Conservation (phyloP, 2,329 filamentous ascomycete genomes). For the Zymoseptoria crescenta region DNA sequence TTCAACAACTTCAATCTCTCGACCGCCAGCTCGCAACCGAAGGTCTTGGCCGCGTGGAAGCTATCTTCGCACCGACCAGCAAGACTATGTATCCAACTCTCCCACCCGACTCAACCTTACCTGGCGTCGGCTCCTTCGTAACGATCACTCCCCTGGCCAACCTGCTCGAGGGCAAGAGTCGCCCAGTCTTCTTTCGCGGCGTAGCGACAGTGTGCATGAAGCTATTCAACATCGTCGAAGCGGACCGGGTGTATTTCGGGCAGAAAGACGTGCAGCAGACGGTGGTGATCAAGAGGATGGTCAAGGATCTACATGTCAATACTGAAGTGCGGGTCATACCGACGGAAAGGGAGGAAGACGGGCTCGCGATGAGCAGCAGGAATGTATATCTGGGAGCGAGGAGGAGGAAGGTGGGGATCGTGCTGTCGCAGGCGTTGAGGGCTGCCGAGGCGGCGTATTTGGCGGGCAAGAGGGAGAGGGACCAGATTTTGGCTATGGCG, state of each 20-base stretch:
- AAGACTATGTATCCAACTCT: slow-evolving; percentile 81
- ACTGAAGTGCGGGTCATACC: slow-evolving; percentile 64
- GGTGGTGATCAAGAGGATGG: slow-evolving; percentile 77
- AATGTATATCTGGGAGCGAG: slow-evolving; percentile 85
- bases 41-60: slow-evolving; percentile 58
- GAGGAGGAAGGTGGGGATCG: slow-evolving; percentile 62
- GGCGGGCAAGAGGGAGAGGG: slow-evolving; percentile 47
- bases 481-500: slow-evolving; percentile 65
- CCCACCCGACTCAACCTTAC: slow-evolving; percentile 61
- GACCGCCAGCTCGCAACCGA: slow-evolving; percentile 60
- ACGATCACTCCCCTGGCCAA: slow-evolving; percentile 78
- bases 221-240: slow-evolving; percentile 72
- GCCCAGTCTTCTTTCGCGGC: slow-evolving; percentile 92
- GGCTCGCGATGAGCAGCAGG: slow-evolving; percentile 81
- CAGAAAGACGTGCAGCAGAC: slow-evolving; percentile 98
- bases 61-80: slow-evolving; percentile 79
- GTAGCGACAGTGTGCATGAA: slow-evolving; percentile 97
- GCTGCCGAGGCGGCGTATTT: slow-evolving; percentile 63
- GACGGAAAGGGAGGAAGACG: slow-evolving; percentile 71
- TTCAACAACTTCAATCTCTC: slow-evolving; percentile 56
- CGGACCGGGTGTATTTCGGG: slow-evolving; percentile 81
- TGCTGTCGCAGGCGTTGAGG: slow-evolving; percentile 61
- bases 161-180: slow-evolving; percentile 72
- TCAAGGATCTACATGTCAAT: slow-evolving; percentile 76
- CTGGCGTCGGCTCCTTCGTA: slow-evolving; percentile 80